Evolutionary conservation across 2,329 filamentous ascomycete genomes (phyloP), one percentile per base, ranked within the genome.

Genomic region (Colletotrichum lentis): DNA sequence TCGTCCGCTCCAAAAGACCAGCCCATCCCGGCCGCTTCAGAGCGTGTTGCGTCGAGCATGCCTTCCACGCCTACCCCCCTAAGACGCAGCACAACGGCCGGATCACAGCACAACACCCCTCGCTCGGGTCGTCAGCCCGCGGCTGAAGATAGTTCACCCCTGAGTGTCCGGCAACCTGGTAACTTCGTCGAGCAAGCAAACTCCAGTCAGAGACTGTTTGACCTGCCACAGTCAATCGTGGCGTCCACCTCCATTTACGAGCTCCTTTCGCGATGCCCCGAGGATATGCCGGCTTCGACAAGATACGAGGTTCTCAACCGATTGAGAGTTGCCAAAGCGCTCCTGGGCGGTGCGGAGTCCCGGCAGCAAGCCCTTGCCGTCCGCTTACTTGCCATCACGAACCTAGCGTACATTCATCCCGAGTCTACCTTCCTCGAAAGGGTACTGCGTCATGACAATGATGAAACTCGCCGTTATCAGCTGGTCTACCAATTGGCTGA

Each of bases 401-500:
- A 98, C 74, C 79, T 99, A 70, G 93, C 94, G 2, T 97, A 97
- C 76, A 92, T 98, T 62, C 91, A 96, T 72, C 85, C 86, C 2
- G 96, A 99, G 74, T 81, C 86, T 4, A 87, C 88, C n/a, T 97
- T 99, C 73, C 84, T 94, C 52, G 91, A 95, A 70, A 95, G 93
- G 77, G 87, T 97, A 49, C 85, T 97, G 59, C 92, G 92, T 71
- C 90, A 94, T 72, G 96, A 99, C 75, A 88, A 89, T 44, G 95
- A 98, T 74, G 93, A 97, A 77, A 94, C 94, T 2, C 90, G 94
- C 69, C 88, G 93, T 59, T 91, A 94, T 70, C 96, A 99, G 78
- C 84, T 99, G 27, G 90, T 93, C 3, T 96, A 96, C 74, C 96
- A 99, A 78, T 86, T 99, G 44, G 92, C 93, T 20, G 95, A 98